Base-by-base conservation (phyloP, 2,329 filamentous ascomycete species). In the Botrytis pseudocinerea region DNA sequence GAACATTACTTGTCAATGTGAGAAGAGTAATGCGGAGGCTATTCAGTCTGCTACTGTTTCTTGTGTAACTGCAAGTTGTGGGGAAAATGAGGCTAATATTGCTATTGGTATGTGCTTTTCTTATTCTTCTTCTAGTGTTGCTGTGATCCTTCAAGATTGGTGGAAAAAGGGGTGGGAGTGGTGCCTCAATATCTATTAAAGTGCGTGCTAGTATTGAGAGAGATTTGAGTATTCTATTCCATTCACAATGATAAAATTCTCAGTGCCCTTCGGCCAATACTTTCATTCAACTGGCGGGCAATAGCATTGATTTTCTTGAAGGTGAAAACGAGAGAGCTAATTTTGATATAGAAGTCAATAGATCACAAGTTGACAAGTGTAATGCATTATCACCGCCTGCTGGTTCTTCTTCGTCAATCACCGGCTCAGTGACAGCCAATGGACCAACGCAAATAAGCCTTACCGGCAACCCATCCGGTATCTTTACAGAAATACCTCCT, bases 361-460 rank as follows among this genome's bases (percentile, higher is more conserved):
- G 64, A 42, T 18, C 5, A 22, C 64, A 68, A 68, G 18, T n/a
- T 8, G 35, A 40, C 28, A 54, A 68, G 1, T 68, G 64, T 28
- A 54, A 25, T 2, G 25, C 48, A 54, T n/a, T 57, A 28, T 42
- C 16, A 25, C 1, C 25, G 20, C 25, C 35, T 16, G 1, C 42
- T 22, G 35, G 35, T 42, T 28, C 61, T 28, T 48, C 44, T 25
- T 35, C 63, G 3, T n/a, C 35, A 22, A 57, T 42, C 28, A 57
- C 65, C 4, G 65, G 65, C 35, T 28, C 65, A 16, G 35, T 22
- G 18, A 68, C 48, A 6, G 48, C 48, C 18, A 68, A 57, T 10
- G 35, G 35, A 25, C 65, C 48, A 16, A 68, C 35, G 14, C 48
- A 68, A 12, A 68, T 44, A 42, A 68, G 65, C 42, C 65, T 68